A percentile compares a stretch with the other conserved stretches of the same genome.
Conservation (phyloP, 2,329 filamentous ascomycete genomes). For the Epichloe aotearoae region DNA sequence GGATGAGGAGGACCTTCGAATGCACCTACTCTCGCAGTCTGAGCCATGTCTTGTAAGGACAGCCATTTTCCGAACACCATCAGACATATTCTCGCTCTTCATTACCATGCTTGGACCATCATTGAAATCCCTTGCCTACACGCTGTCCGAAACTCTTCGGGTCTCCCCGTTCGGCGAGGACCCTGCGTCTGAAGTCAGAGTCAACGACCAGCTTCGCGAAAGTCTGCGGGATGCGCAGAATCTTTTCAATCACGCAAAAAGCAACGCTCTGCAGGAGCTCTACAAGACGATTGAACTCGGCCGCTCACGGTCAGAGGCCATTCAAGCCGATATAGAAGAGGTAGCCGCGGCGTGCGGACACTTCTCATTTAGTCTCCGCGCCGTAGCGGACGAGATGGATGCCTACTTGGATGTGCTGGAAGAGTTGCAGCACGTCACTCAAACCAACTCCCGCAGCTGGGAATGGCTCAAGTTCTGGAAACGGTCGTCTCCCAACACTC, state of each 20-base stretch:
- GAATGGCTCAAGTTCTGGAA: conserved; percentile 77
- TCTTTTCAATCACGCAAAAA: conserved; percentile 64
- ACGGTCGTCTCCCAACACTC: background rate
- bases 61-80: conserved; percentile 43
- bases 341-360: conserved; percentile 96
- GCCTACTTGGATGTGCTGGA: conserved; percentile 73
- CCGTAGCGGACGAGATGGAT: conserved; percentile 83
- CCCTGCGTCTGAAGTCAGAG: conserved; percentile 53
- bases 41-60: conserved; percentile 16
- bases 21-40: conserved; percentile 12
- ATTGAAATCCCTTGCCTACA: conserved; percentile 92
- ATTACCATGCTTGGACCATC: conserved; percentile 81
- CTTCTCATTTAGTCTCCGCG: conserved; percentile 83
- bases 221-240: conserved; percentile 71
- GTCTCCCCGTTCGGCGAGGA: conserved; percentile 69
- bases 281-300: conserved; percentile 69
- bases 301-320: conserved; percentile 53
- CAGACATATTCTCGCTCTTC: conserved; percentile 85
- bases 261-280: conserved; percentile 61
- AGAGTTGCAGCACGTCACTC: conserved; percentile 62
- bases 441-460: conserved; percentile 55
- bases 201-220: conserved; percentile 67
- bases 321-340: conserved; percentile 90
- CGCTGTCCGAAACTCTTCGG: conserved; percentile 74
- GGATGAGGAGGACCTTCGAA: conserved; percentile 29